These are phyloP conservation scores for Amanita exitialis DNA, from an alignment of 768 basidiomycete genomes.

Conservation along the genomic window DNA sequence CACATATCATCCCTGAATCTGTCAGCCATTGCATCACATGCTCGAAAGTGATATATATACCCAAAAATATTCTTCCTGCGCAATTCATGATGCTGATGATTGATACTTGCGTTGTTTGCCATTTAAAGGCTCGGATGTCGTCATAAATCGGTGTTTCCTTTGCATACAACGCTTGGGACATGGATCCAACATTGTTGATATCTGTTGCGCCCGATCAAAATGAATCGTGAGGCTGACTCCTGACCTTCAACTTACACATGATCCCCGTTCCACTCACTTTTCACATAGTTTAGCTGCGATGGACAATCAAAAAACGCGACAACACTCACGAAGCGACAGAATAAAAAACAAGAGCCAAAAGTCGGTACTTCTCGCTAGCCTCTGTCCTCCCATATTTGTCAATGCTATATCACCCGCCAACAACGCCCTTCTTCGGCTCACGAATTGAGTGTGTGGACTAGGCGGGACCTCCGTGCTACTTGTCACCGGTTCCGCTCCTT, in stretches of 20 bases:
- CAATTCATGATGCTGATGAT: conserved; percentile 77
- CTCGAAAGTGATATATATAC: conserved; percentile 22
- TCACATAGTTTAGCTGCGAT: conserved; percentile 3
- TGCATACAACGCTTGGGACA: conserved; percentile 44
- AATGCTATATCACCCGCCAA: conserved; percentile 14
- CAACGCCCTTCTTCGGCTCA: conserved; percentile 4
- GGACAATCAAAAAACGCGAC: not conserved
- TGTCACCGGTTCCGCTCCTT: not conserved
- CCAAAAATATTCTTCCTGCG: conserved; percentile 65
- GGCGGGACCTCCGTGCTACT: not conserved
- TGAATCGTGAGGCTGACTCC: too few species aligned
- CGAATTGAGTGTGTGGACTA: not conserved
- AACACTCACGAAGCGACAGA: conserved; percentile 43
- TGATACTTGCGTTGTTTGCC: conserved; percentile 83
- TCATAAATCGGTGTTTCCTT: conserved; percentile 54
- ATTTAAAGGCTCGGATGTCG: conserved; percentile 52
- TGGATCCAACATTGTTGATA: conserved; percentile 83
- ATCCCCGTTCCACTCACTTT: conserved; percentile 67
- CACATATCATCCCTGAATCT: conserved; percentile 53
- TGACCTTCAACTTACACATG: conserved; percentile 53
- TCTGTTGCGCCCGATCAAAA: conserved; percentile 24
- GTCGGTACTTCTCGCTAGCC: conserved; percentile 40
- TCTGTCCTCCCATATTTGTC: conserved; percentile 45
- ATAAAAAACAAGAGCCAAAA: conserved; percentile 59
- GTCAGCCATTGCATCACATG: not conserved